phyloP scores from a whole-genome alignment of 2,329 filamentous ascomycete species.

The Moelleriella libera region DNA sequence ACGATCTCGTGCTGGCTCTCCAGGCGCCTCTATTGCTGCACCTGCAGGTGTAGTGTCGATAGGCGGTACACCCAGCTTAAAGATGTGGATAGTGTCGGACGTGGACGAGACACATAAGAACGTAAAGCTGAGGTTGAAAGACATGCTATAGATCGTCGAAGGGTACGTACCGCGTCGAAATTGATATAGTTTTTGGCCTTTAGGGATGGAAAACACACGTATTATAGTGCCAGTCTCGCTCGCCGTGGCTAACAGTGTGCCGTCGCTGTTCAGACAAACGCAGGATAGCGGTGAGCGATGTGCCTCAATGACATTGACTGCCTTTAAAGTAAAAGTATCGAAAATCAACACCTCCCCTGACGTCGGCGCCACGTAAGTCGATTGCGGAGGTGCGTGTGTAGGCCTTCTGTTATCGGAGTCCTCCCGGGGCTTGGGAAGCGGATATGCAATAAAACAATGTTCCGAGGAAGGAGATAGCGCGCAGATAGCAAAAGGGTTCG shows the following conservation, averaged over 20 bases:
- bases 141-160: constrained; percentile 95
- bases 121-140: constrained; percentile 89
- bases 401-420: constrained; percentile 46
- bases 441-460: constrained; percentile 90
- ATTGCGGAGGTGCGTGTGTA: constrained; percentile 70
- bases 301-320: constrained; percentile 89
- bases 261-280: constrained; percentile 84
- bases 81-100: constrained; percentile 93
- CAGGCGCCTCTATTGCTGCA: constrained; percentile 21
- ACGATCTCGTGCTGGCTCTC: constrained; percentile 32
- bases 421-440: constrained; percentile 61
- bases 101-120: constrained; percentile 91
- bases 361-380: constrained; percentile 67
- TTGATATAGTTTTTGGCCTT: constrained; percentile 86
- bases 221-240: constrained; percentile 98
- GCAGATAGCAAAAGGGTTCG: constrained; percentile 84
- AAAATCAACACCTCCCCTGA: constrained; percentile 89
- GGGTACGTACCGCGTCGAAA: constrained; percentile 93
- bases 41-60: constrained; percentile 20
- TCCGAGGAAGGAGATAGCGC: constrained; percentile 89
- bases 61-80: constrained; percentile 53
- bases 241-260: constrained; percentile 80
- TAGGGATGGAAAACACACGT: constrained; percentile 83
- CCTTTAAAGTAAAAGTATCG: constrained; percentile 77
- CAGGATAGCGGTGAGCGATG: constrained; percentile 84